Base-by-base conservation (phyloP, 352 stramenopile species). In the Phytophthora fragariae region DNA sequence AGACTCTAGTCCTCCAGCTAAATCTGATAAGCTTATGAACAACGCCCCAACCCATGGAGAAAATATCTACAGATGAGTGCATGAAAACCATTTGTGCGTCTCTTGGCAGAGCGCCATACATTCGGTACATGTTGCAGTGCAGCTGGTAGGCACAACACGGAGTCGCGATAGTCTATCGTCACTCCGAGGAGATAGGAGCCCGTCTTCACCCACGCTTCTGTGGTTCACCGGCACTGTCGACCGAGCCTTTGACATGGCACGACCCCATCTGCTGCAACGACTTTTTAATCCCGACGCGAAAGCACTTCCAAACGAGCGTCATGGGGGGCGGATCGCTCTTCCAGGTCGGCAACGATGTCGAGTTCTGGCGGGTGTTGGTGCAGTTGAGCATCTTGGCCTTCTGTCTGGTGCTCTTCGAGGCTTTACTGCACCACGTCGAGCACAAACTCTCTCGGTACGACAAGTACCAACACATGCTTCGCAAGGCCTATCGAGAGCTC, bases 381-480 rank as follows among this genome's bases (percentile, higher is more conserved):
- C 74, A 86, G 35, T 68, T 90, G 44, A 85, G 76, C 52, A 53
- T 89, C n/a, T 62, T 90, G 58, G 80, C 86, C 10, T 41, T 82
- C 19, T 83, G 57, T 46, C 55, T 91, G 29, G 73, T 90, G 9
- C 17, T 83, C 33, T 75, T 89, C 12, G 84, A 91, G 70, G 57
- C 58, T 4, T 33, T 33, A 24, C 62, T 90, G 52, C 84, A 91
- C 56, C 46, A 63, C 15, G 69, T 89, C 5, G 75, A 82, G 44
- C 77, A 89, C 68, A 73, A 84, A 50, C 57, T 89, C 24, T 68
- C 75, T 6, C 65, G 66, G 46, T 85, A 82, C 63, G 76, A 77
- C 47, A 91, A 90, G 68, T 91, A 89, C 63, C 60, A 86, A 57
- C 76, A 90, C 55, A 91, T 91, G 73, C 69, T 90, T 29, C 83